A percentile compares a stretch with the other conserved stretches of the same genome.
phyloP scores from a whole-genome alignment of 306 rosid species.

The Rosa persica region DNA sequence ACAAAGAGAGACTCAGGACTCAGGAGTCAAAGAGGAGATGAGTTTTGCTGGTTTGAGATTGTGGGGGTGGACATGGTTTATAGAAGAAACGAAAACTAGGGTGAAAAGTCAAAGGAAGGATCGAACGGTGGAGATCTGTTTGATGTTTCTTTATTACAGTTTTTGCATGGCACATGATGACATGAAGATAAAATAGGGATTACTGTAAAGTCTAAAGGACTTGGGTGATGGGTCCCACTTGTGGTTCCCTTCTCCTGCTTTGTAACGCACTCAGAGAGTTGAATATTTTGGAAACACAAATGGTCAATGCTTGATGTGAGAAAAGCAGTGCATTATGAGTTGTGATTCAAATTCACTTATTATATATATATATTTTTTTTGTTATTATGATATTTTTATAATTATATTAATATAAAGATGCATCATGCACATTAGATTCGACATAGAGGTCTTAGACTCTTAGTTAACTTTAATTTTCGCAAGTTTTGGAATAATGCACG shows the following conservation, averaged over 20 bases:
- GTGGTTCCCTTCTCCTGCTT: not conserved
- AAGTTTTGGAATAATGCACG: too few relatives aligned
- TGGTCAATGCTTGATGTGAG: not conserved
- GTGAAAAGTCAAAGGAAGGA: slow-evolving; percentile 48
- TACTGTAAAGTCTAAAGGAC: not conserved
- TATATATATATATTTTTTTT: too few relatives aligned
- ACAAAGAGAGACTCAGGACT: not conserved
- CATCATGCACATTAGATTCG: too few relatives aligned
- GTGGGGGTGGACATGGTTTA: slow-evolving; percentile 7
- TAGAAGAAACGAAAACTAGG: slow-evolving; percentile 35
- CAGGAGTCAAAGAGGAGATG: not conserved
- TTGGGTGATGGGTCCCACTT: not conserved
- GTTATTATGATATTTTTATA: too few relatives aligned
- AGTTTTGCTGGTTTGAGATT: not conserved
- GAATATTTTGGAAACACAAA: not conserved
- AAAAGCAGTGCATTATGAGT: not conserved
- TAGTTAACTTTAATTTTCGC: too few relatives aligned
- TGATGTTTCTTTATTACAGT: slow-evolving; percentile 18
- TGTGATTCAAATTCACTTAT: not conserved
- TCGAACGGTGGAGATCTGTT: slow-evolving; percentile 45
- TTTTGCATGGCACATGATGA: slow-evolving; percentile 18
- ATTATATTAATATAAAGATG: too few relatives aligned
- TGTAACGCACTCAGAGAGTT: slow-evolving; percentile 9
- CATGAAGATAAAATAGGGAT: slow-evolving; percentile 5
- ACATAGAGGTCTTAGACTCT: too few relatives aligned